Percentiles rank a stretch among this genome's conserved stretches.
phyloP scores from a whole-genome alignment of 148 eudicot genomes.

The Silene latifolia region DNA sequence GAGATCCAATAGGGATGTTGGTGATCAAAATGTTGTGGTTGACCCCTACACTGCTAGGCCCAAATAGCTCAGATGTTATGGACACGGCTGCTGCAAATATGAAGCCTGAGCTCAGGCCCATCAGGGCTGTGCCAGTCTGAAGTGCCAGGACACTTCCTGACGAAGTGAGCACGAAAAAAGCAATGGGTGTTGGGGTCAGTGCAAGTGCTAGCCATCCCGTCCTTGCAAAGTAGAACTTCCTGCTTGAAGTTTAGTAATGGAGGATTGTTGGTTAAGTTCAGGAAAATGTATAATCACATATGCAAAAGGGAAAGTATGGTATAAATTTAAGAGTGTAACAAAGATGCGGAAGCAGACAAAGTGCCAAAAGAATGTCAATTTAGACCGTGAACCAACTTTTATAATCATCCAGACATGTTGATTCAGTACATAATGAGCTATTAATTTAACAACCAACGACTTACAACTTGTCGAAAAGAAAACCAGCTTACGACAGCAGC shows the following conservation, averaged over 20 bases:
- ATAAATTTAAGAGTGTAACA: too few species aligned
- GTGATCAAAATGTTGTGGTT: constrained; percentile 91
- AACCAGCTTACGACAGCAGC: too few species aligned
- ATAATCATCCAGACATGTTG: too few species aligned
- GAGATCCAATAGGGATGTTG: constrained; percentile 83
- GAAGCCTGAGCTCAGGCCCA: constrained; percentile 87
- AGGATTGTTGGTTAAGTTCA: background rate
- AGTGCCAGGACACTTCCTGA: constrained; percentile 46
- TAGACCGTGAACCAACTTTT: too few species aligned
- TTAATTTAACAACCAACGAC: too few species aligned
- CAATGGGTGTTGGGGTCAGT: constrained; percentile 64
- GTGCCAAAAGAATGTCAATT: too few species aligned
- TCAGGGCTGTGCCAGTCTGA: constrained; percentile 53
- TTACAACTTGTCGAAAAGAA: too few species aligned
- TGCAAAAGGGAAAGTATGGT: too few species aligned
- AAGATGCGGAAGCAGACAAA: too few species aligned
- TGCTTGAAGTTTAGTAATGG: constrained; percentile 28
- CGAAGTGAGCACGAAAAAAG: constrained; percentile 62
- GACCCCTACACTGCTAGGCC: constrained; percentile 68
- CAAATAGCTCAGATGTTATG: constrained; percentile 83
- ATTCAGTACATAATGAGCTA: too few species aligned
- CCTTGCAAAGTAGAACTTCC: constrained; percentile 77
- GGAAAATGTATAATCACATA: background rate
- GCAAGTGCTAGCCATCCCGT: constrained; percentile 87
- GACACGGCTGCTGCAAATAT: constrained; percentile 87